Percentiles rank a stretch among this genome's conserved stretches.
Evolutionary conservation across 1,139 yeast species (phyloP).

Genomic region (Pichia norvegensis): DNA sequence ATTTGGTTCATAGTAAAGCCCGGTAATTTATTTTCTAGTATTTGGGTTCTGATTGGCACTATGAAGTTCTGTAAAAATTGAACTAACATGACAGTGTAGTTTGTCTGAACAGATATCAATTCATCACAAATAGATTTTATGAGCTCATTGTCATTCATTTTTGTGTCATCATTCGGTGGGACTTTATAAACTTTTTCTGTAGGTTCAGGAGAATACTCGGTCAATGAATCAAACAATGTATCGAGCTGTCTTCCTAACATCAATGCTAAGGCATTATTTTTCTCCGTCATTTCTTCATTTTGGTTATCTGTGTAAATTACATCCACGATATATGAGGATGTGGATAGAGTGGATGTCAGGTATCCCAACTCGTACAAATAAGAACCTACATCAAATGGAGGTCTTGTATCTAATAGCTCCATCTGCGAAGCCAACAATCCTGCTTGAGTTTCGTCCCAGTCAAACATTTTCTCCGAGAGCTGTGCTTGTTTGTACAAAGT

Average conservation of each 20-base stretch:
- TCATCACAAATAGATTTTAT: slow-evolving; percentile 53
- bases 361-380: slow-evolving; percentile 49
- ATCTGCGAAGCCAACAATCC: slow-evolving; percentile 64
- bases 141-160: slow-evolving; percentile 28
- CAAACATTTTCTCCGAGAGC: slow-evolving; percentile 26
- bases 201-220: slow-evolving; percentile 87
- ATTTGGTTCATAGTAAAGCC: slow-evolving; percentile 48
- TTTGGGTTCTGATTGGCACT: slow-evolving; percentile 69
- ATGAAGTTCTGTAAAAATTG: slow-evolving; percentile 69
- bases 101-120: slow-evolving; percentile 61
- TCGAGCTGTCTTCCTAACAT: slow-evolving; percentile 79
- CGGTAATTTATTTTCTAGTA: slow-evolving; percentile 47
- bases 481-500: slow-evolving; percentile 22
- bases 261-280: slow-evolving; percentile 67
- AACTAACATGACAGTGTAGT: slow-evolving; percentile 63
- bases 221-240: slow-evolving; percentile 78
- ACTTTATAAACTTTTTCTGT: slow-evolving; percentile 55
- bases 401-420: slow-evolving; percentile 40
- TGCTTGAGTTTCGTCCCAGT: slow-evolving; percentile 74
- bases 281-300: slow-evolving; percentile 37
- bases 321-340: slow-evolving; percentile 58
- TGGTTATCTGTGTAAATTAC: slow-evolving; percentile 58
- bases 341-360: slow-evolving; percentile 32
- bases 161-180: slow-evolving; percentile 33
- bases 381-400: slow-evolving; percentile 53